A percentile compares a stretch with the other conserved stretches of the same genome.
Evolutionary conservation across 176 grass and related monocot species (phyloP).

Genomic region (Cocos nucifera): DNA sequence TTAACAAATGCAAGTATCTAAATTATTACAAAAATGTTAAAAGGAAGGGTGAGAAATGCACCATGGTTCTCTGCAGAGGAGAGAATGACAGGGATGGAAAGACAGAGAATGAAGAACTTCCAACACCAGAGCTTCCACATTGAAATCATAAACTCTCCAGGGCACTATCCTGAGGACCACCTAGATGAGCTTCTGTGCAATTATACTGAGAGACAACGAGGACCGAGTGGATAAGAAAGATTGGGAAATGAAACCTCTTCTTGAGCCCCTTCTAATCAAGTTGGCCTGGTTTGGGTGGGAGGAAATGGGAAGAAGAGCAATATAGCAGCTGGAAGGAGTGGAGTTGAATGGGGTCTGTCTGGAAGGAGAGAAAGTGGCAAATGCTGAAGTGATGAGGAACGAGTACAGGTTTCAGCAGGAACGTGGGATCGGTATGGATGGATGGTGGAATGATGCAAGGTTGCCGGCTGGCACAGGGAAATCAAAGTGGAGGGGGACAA

Average conservation of each 20-base stretch:
- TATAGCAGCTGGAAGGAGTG: background rate
- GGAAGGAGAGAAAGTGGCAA: background rate
- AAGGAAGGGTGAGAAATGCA: background rate
- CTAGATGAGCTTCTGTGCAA: no score
- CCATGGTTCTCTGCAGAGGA: background rate
- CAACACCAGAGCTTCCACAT: constrained; percentile 9
- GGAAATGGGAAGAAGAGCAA: background rate
- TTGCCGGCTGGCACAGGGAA: no score
- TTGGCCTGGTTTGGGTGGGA: background rate
- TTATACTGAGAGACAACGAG: no score
- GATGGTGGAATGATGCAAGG: no score
- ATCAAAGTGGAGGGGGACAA: no score
- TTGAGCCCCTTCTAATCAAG: background rate
- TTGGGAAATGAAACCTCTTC: no score
- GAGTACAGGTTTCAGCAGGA: background rate
- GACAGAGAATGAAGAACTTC: constrained; percentile 1
- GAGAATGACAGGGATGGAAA: background rate
- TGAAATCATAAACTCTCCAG: background rate
- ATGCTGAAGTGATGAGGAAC: constrained; percentile 2
- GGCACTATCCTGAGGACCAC: no score
- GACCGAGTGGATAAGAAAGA: no score
- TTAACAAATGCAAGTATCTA: no score
- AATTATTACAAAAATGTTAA: no score
- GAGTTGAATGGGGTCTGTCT: background rate
- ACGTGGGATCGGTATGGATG: no score